phyloP scores from a whole-genome alignment of 1,139 yeast species.

The Arxiozyma bovina region DNA sequence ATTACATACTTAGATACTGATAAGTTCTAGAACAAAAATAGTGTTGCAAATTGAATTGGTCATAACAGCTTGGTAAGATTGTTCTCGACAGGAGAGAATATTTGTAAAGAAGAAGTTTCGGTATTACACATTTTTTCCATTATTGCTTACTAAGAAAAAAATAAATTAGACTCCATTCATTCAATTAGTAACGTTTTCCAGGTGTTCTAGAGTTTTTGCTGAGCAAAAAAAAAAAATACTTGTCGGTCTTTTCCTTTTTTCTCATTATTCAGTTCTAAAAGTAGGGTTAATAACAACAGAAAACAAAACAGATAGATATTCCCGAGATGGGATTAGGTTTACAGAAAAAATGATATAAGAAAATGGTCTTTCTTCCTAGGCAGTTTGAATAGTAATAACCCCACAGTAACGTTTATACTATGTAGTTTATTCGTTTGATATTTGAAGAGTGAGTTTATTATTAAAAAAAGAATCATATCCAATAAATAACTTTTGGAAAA shows the following conservation, averaged over 20 bases:
- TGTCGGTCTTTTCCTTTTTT: too few species aligned
- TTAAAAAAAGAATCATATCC: too few species aligned
- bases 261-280: too few species aligned
- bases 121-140: not conserved
- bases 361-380: not conserved
- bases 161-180: not conserved
- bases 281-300: too few species aligned
- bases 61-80: not conserved
- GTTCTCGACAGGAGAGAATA: not conserved
- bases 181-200: not conserved
- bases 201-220: not conserved
- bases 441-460: too few species aligned
- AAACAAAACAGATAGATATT: too few species aligned
- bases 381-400: too few species aligned
- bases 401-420: too few species aligned
- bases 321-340: not conserved
- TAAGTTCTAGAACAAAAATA: not conserved
- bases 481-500: too few species aligned
- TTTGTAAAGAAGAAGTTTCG: not conserved
- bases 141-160: not conserved
- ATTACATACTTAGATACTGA: too few species aligned
- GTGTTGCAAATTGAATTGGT: not conserved
- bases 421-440: too few species aligned
- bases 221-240: not conserved
- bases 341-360: not conserved